These are phyloP conservation scores for Hypoxylon rubiginosum DNA, from an alignment of 2,329 filamentous ascomycete genomes.

Conservation along the genomic window DNA sequence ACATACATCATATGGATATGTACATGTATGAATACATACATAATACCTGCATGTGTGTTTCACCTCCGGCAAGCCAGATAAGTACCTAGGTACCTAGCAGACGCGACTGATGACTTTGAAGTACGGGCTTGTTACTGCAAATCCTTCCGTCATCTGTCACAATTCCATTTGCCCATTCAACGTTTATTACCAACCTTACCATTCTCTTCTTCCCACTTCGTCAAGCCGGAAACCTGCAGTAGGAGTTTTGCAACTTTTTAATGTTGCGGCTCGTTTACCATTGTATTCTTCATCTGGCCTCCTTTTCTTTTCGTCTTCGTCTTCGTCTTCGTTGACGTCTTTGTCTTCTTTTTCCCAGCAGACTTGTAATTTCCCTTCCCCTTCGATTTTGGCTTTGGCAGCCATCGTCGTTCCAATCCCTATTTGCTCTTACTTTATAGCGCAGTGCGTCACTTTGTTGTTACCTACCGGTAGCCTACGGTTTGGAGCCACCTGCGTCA, in stretches of 20 bases:
- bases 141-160: constrained; percentile 37
- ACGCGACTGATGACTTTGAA: too few relatives aligned
- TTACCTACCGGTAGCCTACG: constrained; percentile 38
- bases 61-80: neutral
- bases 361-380: constrained; percentile 27
- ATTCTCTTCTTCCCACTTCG: constrained; percentile 9
- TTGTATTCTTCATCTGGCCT: constrained; percentile 28
- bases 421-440: constrained; percentile 35
- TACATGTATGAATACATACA: too few relatives aligned
- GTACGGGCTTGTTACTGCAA: constrained; percentile 9
- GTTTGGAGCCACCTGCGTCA: constrained; percentile 26
- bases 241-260: constrained; percentile 22
- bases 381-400: constrained; percentile 33
- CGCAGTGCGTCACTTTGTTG: constrained; percentile 39
- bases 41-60: too few relatives aligned
- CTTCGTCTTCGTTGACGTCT: too few relatives aligned
- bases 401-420: constrained; percentile 30
- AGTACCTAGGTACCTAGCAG: too few relatives aligned
- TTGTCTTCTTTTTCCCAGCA: too few relatives aligned
- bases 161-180: constrained; percentile 28
- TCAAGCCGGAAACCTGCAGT: constrained; percentile 30
- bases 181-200: neutral
- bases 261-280: constrained; percentile 31
- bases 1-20: too few relatives aligned
- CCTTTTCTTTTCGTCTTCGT: constrained; percentile 17